phyloP scores from a whole-genome alignment of 345 rosid species.

The Microthlaspi erraticum region DNA sequence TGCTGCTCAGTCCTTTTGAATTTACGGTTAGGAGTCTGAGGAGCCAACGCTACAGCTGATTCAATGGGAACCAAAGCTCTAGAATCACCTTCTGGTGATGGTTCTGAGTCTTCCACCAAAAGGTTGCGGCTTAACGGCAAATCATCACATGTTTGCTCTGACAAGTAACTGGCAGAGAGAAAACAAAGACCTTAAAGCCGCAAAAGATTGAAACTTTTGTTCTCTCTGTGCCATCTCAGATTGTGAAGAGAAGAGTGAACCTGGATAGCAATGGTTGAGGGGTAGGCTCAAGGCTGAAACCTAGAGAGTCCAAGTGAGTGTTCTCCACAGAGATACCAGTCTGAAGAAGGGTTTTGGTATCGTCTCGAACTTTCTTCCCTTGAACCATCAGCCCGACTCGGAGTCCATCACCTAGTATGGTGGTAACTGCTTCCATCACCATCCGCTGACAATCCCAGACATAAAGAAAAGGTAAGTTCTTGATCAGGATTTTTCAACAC shows the following conservation, averaged over 20 bases:
- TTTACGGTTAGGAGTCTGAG: conserved; percentile 58
- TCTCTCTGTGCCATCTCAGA: background rate
- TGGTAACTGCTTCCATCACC: conserved; percentile 89
- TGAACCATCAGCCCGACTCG: conserved; percentile 75
- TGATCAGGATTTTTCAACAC: background rate
- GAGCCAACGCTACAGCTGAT: conserved; percentile 55
- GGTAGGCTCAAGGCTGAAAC: conserved; percentile 84
- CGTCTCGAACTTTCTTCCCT: conserved; percentile 91
- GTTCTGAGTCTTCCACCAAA: conserved; percentile 65
- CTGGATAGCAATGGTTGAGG: conserved; percentile 56
- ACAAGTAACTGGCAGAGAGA: conserved; percentile 25
- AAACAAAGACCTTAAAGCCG: conserved; percentile 2
- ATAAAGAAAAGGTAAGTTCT: conserved; percentile 16
- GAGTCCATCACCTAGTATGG: conserved; percentile 77
- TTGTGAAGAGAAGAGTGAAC: conserved; percentile 49
- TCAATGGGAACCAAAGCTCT: conserved; percentile 69
- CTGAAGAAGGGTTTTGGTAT: conserved; percentile 78
- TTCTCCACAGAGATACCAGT: conserved; percentile 73
- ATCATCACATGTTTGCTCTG: conserved; percentile 27
- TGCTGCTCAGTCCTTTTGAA: conserved; percentile 65
- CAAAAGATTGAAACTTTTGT: conserved; percentile 11
- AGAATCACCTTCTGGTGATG: conserved; percentile 58
- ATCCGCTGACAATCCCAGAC: conserved; percentile 56
- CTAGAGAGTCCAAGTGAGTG: conserved; percentile 65
- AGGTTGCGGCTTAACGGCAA: conserved; percentile 40